These are phyloP conservation scores for Nakazawaea ambrosiae DNA, from an alignment of 805 yeast genomes.

Conservation along the genomic window DNA sequence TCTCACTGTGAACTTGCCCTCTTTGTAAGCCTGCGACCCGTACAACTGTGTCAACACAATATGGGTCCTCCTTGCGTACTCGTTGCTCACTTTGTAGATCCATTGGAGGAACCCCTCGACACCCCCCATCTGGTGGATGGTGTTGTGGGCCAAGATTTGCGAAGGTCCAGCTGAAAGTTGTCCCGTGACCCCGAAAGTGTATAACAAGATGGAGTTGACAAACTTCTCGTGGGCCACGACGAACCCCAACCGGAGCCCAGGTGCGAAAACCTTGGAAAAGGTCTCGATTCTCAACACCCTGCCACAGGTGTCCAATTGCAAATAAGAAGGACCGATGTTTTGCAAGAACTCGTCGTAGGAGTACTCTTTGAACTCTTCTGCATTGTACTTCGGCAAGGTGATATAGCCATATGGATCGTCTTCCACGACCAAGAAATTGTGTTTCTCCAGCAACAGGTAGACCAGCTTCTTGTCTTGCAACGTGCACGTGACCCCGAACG, in stretches of 20 bases:
- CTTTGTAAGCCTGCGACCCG: constrained; percentile 28
- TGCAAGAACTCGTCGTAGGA: constrained; percentile 28
- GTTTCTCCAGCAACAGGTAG: constrained; percentile 38
- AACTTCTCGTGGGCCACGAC: constrained; percentile 38
- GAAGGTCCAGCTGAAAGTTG: constrained; percentile 44
- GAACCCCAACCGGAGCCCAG: constrained; percentile 50
- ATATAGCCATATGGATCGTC: constrained; percentile 57
- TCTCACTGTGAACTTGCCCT: constrained; percentile 28
- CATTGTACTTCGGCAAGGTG: constrained; percentile 32
- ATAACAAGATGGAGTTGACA: constrained; percentile 28
- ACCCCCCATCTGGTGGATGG: constrained; percentile 30
- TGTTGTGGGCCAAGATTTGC: constrained; percentile 37
- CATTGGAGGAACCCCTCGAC: constrained; percentile 40
- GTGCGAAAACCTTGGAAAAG: constrained; percentile 49
- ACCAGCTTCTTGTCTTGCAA: constrained; percentile 33
- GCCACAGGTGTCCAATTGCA: constrained; percentile 42
- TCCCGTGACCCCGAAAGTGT: constrained; percentile 33
- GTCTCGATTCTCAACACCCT: constrained; percentile 49
- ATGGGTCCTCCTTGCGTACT: constrained; percentile 38
- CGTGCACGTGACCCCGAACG: constrained; percentile 39
- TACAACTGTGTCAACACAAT: constrained; percentile 26
- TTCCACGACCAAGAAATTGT: constrained; percentile 46
- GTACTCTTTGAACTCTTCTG: constrained; percentile 21
- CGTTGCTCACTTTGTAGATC: constrained; percentile 39
- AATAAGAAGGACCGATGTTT: constrained; percentile 37